Evolutionary conservation across 2,329 filamentous ascomycete genomes (phyloP).

Genomic region (Botrytis byssoidea): DNA sequence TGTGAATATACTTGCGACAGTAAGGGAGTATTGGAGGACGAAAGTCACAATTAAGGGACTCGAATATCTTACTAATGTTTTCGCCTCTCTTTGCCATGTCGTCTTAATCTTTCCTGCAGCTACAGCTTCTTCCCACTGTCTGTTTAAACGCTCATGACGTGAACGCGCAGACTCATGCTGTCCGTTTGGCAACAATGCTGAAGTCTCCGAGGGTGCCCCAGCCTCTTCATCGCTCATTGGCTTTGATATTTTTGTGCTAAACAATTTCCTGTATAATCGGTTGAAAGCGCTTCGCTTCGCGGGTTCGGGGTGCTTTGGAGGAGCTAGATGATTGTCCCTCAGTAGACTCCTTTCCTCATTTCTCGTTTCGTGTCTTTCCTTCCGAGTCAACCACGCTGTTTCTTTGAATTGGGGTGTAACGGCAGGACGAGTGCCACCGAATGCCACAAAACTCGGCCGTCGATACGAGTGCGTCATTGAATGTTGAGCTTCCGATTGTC

Average conservation of each 20-base stretch:
- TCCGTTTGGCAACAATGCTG: conserved; percentile 43
- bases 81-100: conserved; percentile 86
- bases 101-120: conserved; percentile 78
- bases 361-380: conserved; percentile 56
- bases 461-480: conserved; percentile 68
- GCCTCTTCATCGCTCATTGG: conserved; percentile 44
- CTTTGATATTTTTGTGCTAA: conserved; percentile 55
- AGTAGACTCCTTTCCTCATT: conserved; percentile 60
- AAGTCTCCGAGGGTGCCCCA: conserved; percentile 42
- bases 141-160: conserved; percentile 59
- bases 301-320: conserved; percentile 53
- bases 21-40: conserved; percentile 78
- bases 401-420: conserved; percentile 58
- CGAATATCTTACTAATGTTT: conserved; percentile 73
- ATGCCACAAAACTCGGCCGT: conserved; percentile 73
- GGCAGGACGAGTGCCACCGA: conserved; percentile 66
- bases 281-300: conserved; percentile 41
- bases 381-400: conserved; percentile 48
- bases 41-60: conserved; percentile 72
- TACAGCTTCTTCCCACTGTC: conserved; percentile 84
- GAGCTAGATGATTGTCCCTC: conserved; percentile 63
- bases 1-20: conserved; percentile 77
- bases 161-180: conserved; percentile 45
- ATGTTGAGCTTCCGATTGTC: conserved; percentile 40
- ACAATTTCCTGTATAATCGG: conserved; percentile 46